phyloP scores from a whole-genome alignment of 2,329 filamentous ascomycete genomes.

The Talaromyces atroroseus region DNA sequence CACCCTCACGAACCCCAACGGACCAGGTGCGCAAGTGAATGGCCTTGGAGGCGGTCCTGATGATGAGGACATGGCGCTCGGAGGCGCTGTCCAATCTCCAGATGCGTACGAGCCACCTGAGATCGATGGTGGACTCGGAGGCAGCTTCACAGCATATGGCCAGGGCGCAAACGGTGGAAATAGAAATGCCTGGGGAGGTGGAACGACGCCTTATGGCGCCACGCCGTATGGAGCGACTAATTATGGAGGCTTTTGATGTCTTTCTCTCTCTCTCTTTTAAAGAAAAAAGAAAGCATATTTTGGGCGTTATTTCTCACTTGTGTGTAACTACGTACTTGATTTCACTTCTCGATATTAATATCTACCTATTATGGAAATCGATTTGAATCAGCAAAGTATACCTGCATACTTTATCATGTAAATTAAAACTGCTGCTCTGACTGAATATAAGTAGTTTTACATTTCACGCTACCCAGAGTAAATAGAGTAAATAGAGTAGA shows the following conservation, averaged over 20 bases:
- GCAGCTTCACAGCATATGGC: slow-evolving; percentile 36
- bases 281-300: background rate
- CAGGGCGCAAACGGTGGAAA: slow-evolving; percentile 35
- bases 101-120: slow-evolving; percentile 45
- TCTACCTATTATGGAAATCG: background rate
- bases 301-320: background rate
- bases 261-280: background rate
- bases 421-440: too few species aligned
- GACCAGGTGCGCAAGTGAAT: slow-evolving; percentile 49
- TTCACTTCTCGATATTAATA: background rate
- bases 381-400: too few species aligned
- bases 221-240: slow-evolving; percentile 54
- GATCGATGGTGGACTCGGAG: slow-evolving; percentile 29
- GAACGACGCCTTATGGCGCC: slow-evolving; percentile 54
- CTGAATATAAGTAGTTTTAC: background rate
- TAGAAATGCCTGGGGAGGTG: slow-evolving; percentile 62
- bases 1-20: slow-evolving; percentile 50
- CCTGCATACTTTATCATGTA: too few species aligned
- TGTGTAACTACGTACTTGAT: background rate
- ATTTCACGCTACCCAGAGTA: background rate
- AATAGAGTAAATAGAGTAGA: background rate
- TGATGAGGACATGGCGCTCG: slow-evolving; percentile 36
- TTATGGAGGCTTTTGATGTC: slow-evolving; percentile 21
- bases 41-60: slow-evolving; percentile 39
- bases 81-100: slow-evolving; percentile 46